Percentiles rank a stretch among this genome's conserved stretches.
Evolutionary conservation across 1,284 basidiomycete species (phyloP).

Genomic region (Athelia sp.): DNA sequence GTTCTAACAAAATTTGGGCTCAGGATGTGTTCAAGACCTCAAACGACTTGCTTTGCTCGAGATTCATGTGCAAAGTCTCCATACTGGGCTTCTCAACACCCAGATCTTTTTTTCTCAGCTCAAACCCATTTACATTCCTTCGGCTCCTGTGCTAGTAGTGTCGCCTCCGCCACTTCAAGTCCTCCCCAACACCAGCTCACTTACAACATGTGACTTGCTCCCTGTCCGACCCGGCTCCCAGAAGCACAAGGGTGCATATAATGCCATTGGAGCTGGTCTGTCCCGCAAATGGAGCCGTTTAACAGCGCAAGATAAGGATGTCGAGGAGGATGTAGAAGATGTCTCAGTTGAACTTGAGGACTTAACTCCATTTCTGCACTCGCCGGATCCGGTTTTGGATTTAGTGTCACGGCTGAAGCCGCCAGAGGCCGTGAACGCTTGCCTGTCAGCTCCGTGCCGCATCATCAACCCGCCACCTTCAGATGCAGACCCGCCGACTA

Average conservation of each 20-base stretch:
- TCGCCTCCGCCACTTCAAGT: not conserved
- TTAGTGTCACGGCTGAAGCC: not conserved
- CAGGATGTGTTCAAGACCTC: too few species aligned
- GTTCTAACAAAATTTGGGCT: too few species aligned
- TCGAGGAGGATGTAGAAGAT: not conserved
- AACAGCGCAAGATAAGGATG: not conserved
- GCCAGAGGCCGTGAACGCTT: not conserved
- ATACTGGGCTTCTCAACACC: not conserved
- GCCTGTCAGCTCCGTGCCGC: not conserved
- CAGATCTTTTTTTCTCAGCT: not conserved
- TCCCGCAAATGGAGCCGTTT: slow-evolving; percentile 1
- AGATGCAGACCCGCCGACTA: not conserved
- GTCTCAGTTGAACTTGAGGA: not conserved
- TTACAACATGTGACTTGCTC: not conserved
- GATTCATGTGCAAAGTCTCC: not conserved
- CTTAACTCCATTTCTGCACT: not conserved
- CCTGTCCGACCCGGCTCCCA: not conserved
- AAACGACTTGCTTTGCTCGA: not conserved
- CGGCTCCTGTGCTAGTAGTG: not conserved
- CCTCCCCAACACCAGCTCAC: not conserved
- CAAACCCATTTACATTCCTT: not conserved
- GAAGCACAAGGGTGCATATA: not conserved
- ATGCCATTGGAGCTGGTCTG: not conserved
- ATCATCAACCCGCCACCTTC: not conserved
- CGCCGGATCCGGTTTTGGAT: not conserved